A percentile compares a stretch with the other conserved stretches of the same genome.
These are phyloP conservation scores for Zasmidium cellare DNA, from an alignment of 2,329 filamentous ascomycete genomes.

Conservation along the genomic window DNA sequence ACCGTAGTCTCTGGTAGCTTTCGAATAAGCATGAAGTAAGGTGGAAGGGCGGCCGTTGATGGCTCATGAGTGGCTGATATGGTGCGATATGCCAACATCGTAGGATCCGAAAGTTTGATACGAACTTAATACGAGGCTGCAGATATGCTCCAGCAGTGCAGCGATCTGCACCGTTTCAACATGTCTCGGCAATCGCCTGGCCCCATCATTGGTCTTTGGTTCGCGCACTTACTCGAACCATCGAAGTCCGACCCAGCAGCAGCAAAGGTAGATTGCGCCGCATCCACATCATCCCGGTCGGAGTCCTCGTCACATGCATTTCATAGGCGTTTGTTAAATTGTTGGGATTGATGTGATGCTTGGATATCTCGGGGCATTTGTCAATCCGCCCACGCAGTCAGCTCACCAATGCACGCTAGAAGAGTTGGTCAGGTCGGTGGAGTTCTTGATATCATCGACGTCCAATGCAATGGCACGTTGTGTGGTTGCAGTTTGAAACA, in stretches of 20 bases:
- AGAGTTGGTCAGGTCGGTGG: not conserved
- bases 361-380: no score
- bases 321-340: no score
- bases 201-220: not conserved
- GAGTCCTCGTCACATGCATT: not conserved
- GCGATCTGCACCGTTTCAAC: not conserved
- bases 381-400: not conserved
- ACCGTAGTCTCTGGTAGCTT: not conserved
- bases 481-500: not conserved
- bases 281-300: not conserved
- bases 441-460: not conserved
- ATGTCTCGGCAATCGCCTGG: not conserved
- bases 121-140: not conserved
- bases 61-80: not conserved
- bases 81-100: not conserved
- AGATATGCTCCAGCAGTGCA: not conserved
- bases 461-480: not conserved
- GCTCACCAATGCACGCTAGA: not conserved
- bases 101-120: not conserved
- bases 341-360: no score
- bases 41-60: not conserved
- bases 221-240: not conserved
- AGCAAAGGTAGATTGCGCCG: not conserved
- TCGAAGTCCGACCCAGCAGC: not conserved
- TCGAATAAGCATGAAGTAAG: not conserved